These are phyloP conservation scores for Priceomyces carsonii DNA, from an alignment of 805 yeast species.

Conservation along the genomic window DNA sequence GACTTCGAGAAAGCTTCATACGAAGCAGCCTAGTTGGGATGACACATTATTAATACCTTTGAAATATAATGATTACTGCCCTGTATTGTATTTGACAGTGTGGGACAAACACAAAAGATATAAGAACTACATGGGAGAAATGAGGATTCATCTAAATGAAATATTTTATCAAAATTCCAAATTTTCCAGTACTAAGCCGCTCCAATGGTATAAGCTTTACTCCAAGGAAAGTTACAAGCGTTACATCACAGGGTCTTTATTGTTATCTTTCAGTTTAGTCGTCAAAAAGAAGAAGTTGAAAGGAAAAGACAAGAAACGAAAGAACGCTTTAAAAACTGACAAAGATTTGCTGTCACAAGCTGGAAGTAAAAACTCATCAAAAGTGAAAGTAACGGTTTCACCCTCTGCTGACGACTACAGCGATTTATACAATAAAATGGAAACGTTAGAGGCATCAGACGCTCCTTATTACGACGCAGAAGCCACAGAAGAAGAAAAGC, in stretches of 20 bases:
- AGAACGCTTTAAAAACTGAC: neutral
- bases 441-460: slow-evolving; percentile 7
- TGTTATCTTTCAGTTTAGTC: slow-evolving; percentile 42
- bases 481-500: slow-evolving; percentile 10
- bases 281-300: slow-evolving; percentile 16
- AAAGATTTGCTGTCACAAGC: neutral
- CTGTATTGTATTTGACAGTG: slow-evolving; percentile 31
- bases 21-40: slow-evolving; percentile 44
- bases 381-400: neutral
- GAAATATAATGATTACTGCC: slow-evolving; percentile 26
- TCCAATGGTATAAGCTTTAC: slow-evolving; percentile 48
- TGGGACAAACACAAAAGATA: slow-evolving; percentile 43
- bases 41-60: slow-evolving; percentile 32
- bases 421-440: slow-evolving; percentile 8
- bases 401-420: slow-evolving; percentile 8
- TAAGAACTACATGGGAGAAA: slow-evolving; percentile 42
- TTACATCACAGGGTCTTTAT: slow-evolving; percentile 50
- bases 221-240: slow-evolving; percentile 39
- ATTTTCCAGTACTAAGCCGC: slow-evolving; percentile 20
- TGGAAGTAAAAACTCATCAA: slow-evolving; percentile 3
- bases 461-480: slow-evolving; percentile 10
- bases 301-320: slow-evolving; percentile 6
- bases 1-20: slow-evolving; percentile 30
- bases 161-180: slow-evolving; percentile 20
- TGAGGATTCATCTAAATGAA: slow-evolving; percentile 30